A percentile compares a stretch with the other conserved stretches of the same genome.
phyloP scores from a whole-genome alignment of 2,329 filamentous ascomycete genomes.

The Aspergillus pseudoterreus region DNA sequence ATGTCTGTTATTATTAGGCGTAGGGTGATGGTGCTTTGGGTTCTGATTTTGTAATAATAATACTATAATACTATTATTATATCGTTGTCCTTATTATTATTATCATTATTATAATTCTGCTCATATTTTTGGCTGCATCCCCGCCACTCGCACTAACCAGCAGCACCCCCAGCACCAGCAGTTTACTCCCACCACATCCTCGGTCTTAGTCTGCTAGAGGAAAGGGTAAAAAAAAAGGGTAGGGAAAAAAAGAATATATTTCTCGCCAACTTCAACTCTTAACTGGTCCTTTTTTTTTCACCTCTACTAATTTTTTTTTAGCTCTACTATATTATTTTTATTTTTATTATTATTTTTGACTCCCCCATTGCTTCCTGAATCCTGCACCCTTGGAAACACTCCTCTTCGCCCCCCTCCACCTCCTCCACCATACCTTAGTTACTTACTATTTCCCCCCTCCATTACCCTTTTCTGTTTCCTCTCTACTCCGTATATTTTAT shows the following conservation, averaged over 20 bases:
- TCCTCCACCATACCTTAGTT: conserved; percentile 13
- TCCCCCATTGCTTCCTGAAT: conserved; percentile 8
- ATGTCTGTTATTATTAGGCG: no score
- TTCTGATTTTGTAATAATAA: no score
- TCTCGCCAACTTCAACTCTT: conserved; percentile 15
- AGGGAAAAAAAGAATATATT: conserved; percentile 13
- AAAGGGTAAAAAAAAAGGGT: neutral
- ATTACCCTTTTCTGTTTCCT: conserved; percentile 13
- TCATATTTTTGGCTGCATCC: conserved; percentile 7
- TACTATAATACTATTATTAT: neutral
- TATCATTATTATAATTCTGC: neutral
- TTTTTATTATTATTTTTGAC: conserved; percentile 8
- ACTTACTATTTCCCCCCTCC: conserved; percentile 14
- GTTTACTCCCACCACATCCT: conserved; percentile 9
- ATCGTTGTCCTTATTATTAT: neutral
- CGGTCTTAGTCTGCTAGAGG: conserved; percentile 14
- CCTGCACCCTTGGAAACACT: conserved; percentile 3
- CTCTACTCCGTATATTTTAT: no score
- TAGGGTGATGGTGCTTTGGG: no score
- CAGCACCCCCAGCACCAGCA: conserved; percentile 8
- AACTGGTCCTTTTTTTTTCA: conserved; percentile 10
- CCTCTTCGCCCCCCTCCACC: conserved; percentile 24
- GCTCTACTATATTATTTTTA: no score
- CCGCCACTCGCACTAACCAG: conserved; percentile 18
- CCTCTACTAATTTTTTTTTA: conserved; percentile 1